A percentile compares a stretch with the other conserved stretches of the same genome.
phyloP scores from a whole-genome alignment of 2,329 filamentous ascomycete species.

The Basipetospora sp. region DNA sequence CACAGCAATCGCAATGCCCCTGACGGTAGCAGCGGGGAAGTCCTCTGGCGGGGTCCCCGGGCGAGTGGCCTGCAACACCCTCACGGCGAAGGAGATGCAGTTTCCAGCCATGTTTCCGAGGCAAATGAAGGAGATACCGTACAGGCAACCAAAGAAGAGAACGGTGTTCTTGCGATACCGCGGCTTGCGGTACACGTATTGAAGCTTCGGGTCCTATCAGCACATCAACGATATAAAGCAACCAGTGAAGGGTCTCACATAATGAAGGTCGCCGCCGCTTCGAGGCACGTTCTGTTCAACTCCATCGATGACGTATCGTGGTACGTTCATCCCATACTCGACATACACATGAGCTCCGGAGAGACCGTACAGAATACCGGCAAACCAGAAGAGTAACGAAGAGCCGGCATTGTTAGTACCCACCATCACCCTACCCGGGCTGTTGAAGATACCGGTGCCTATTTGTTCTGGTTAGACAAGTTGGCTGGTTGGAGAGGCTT shows the following conservation, averaged over 20 bases:
- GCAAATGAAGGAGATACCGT: slow-evolving; percentile 28
- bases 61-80: slow-evolving; percentile 23
- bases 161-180: slow-evolving; percentile 19
- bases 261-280: slow-evolving; percentile 33
- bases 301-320: slow-evolving; percentile 24
- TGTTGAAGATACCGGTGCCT: slow-evolving; percentile 25
- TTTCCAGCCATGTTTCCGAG: slow-evolving; percentile 36
- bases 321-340: slow-evolving; percentile 32
- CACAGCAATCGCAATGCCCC: slow-evolving; percentile 31
- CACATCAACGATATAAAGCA: not conserved
- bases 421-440: slow-evolving; percentile 18
- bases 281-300: slow-evolving; percentile 26
- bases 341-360: slow-evolving; percentile 24
- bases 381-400: slow-evolving; percentile 26
- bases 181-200: slow-evolving; percentile 28
- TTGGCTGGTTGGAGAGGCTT: too few relatives aligned
- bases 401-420: slow-evolving; percentile 19
- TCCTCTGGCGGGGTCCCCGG: slow-evolving; percentile 11
- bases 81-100: slow-evolving; percentile 29
- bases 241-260: slow-evolving; percentile 12
- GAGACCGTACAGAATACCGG: slow-evolving; percentile 23
- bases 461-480: too few relatives aligned
- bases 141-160: slow-evolving; percentile 28
- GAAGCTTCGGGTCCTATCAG: slow-evolving; percentile 21
- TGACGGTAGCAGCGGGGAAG: slow-evolving; percentile 17